Evolutionary conservation across 2,329 filamentous ascomycete species (phyloP).

Genomic region (Cercospora sp.): DNA sequence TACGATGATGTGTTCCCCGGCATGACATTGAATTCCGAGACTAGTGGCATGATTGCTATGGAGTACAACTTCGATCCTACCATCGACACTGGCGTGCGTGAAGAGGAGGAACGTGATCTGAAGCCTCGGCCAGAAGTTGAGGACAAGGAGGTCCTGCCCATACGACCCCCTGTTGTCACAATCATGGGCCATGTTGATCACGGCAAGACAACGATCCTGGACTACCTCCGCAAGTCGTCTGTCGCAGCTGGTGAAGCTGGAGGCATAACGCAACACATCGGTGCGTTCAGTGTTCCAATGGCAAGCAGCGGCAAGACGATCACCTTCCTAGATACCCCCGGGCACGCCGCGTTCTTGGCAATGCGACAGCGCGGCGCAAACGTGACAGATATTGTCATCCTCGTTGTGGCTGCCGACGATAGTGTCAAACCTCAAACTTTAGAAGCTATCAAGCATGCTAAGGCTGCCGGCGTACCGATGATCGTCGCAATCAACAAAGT

Average conservation of each 20-base stretch:
- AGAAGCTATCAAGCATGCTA: conserved; percentile 93
- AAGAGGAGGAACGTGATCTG: conserved; percentile 68
- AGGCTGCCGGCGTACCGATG: conserved; percentile 82
- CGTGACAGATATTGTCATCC: conserved; percentile 92
- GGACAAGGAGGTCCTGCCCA: conserved; percentile 67
- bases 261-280: conserved; percentile 97
- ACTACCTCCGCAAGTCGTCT: conserved; percentile 89
- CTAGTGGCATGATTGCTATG: conserved; percentile 82
- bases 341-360: conserved; percentile 89
- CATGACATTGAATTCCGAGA: conserved; percentile 86
- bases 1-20: conserved; percentile 83
- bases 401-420: conserved; percentile 95
- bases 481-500: conserved; percentile 98
- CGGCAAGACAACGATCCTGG: conserved; percentile 93
- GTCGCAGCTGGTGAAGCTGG: conserved; percentile 90
- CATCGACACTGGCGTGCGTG: conserved; percentile 48
- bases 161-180: conserved; percentile 87
- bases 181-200: conserved; percentile 99
- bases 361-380: conserved; percentile 96
- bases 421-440: conserved; percentile 96
- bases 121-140: conserved; percentile 66
- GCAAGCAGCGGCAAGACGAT: conserved; percentile 75
- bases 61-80: conserved; percentile 92
- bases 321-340: conserved; percentile 95
- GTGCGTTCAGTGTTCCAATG: conserved; percentile 90